Evolutionary conservation across 1,139 yeast species (phyloP).

Genomic region (Saccharomyces hybrid): DNA sequence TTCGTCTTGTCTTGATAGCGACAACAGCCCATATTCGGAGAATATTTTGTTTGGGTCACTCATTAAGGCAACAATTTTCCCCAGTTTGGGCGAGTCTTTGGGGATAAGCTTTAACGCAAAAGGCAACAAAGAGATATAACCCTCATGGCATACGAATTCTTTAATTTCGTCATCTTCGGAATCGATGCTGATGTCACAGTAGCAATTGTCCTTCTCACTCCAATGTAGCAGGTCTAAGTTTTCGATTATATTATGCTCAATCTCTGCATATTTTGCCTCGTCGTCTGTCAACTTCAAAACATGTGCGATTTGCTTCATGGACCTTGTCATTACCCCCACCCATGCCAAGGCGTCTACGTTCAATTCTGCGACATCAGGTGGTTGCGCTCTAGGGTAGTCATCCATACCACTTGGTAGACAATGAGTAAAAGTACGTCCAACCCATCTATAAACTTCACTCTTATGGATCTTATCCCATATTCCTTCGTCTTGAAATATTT

Average conservation of each 20-base stretch:
- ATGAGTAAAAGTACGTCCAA: slow-evolving; percentile 79
- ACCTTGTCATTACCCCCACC: slow-evolving; percentile 87
- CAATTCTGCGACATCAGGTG: slow-evolving; percentile 81
- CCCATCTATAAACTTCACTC: slow-evolving; percentile 81
- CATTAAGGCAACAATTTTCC: slow-evolving; percentile 48
- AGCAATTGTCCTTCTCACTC: slow-evolving; percentile 59
- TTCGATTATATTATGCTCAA: slow-evolving; percentile 49
- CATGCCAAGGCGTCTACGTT: slow-evolving; percentile 86
- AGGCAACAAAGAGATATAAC: slow-evolving; percentile 83
- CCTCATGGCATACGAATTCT: slow-evolving; percentile 69
- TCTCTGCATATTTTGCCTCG: slow-evolving; percentile 41
- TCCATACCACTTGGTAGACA: slow-evolving; percentile 92
- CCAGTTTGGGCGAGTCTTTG: slow-evolving; percentile 43
- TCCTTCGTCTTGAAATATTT: slow-evolving; percentile 22
- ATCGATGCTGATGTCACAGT: slow-evolving; percentile 78
- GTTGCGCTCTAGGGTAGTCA: slow-evolving; percentile 84
- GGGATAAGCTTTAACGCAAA: slow-evolving; percentile 68
- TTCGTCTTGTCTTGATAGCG: slow-evolving; percentile 63
- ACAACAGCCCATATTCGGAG: slow-evolving; percentile 74
- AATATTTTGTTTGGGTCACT: slow-evolving; percentile 68
- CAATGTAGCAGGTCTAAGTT: slow-evolving; percentile 75
- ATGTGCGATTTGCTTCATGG: slow-evolving; percentile 69
- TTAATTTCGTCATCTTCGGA: slow-evolving; percentile 48
- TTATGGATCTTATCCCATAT: slow-evolving; percentile 36
- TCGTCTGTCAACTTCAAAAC: slow-evolving; percentile 57